Conservation (phyloP, 805 yeast genomes). For the Barnettozyma populi region DNA sequence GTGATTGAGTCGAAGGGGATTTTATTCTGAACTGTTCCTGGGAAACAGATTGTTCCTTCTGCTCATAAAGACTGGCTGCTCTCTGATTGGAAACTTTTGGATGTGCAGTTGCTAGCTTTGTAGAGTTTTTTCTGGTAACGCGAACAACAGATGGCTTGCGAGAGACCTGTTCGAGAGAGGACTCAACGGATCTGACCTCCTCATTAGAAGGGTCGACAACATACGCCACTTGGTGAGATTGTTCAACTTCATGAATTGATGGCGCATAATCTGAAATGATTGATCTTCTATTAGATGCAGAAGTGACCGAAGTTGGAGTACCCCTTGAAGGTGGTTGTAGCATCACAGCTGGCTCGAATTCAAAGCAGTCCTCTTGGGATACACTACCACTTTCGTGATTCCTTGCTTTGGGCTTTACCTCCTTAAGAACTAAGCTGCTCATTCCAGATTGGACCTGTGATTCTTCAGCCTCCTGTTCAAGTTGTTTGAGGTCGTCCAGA, state of each 20-base stretch:
- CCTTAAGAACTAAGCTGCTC: neutral
- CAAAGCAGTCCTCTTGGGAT: neutral
- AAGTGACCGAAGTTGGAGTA: neutral
- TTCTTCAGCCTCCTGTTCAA: neutral
- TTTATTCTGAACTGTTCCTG: slow-evolving; percentile 6
- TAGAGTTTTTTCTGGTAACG: slow-evolving; percentile 7
- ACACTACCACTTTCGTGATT: slow-evolving; percentile 9
- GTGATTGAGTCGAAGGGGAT: slow-evolving; percentile 5
- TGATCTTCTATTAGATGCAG: slow-evolving; percentile 17
- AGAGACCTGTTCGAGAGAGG: neutral
- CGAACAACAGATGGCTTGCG: slow-evolving; percentile 19
- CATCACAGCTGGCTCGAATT: neutral
- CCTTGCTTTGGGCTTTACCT: slow-evolving; percentile 9
- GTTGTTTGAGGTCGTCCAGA: neutral
- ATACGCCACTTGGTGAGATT: slow-evolving; percentile 13
- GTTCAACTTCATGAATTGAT: slow-evolving; percentile 21
- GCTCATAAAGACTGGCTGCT: neutral
- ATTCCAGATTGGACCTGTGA: neutral
- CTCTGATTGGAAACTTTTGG: neutral
- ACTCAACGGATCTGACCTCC: neutral
- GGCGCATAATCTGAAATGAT: slow-evolving; percentile 25
- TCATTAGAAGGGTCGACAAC: slow-evolving; percentile 11
- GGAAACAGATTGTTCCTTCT: slow-evolving; percentile 1
- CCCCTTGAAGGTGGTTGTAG: neutral
- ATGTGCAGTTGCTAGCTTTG: slow-evolving; percentile 1